Conservation (phyloP, 805 yeast species). For the Metschnikowia rubicola region DNA sequence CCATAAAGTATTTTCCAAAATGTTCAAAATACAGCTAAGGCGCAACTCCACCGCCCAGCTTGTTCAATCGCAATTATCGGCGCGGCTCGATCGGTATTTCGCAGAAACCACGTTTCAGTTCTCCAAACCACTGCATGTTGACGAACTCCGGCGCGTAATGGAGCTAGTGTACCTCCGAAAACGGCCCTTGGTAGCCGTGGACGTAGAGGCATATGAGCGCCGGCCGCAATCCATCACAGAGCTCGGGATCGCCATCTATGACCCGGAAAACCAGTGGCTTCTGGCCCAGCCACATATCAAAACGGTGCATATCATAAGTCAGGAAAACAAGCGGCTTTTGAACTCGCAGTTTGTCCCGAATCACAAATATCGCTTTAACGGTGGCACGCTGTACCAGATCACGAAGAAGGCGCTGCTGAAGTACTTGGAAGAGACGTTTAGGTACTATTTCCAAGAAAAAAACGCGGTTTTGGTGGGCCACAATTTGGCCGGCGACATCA, state of each 20-base stretch:
- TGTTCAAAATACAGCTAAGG: neutral
- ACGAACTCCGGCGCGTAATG: slow-evolving; percentile 15
- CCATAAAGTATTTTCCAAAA: neutral
- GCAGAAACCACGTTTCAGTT: slow-evolving; percentile 8
- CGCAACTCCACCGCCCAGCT: slow-evolving; percentile 2
- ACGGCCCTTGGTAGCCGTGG: slow-evolving; percentile 24
- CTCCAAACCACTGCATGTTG: slow-evolving; percentile 6
- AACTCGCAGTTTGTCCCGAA: slow-evolving; percentile 24
- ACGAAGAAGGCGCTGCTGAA: slow-evolving; percentile 7
- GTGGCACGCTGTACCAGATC: slow-evolving; percentile 22
- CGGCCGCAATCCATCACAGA: slow-evolving; percentile 19
- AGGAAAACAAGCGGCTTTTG: slow-evolving; percentile 16
- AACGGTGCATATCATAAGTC: slow-evolving; percentile 20
- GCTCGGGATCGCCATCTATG: slow-evolving; percentile 25
- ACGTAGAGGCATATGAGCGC: slow-evolving; percentile 27
- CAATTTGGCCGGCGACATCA: slow-evolving; percentile 16
- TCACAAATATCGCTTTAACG: slow-evolving; percentile 20
- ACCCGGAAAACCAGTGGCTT: slow-evolving; percentile 17
- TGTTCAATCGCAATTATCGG: slow-evolving; percentile 3
- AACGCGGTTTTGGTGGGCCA: slow-evolving; percentile 22
- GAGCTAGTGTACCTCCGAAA: slow-evolving; percentile 20
- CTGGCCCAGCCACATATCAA: slow-evolving; percentile 18
- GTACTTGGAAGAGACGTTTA: slow-evolving; percentile 12
- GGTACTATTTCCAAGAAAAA: slow-evolving; percentile 15
- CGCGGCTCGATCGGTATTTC: slow-evolving; percentile 12